Base-by-base conservation (phyloP, 2,329 filamentous ascomycete genomes). In the Cryphonectria nitschkei region DNA sequence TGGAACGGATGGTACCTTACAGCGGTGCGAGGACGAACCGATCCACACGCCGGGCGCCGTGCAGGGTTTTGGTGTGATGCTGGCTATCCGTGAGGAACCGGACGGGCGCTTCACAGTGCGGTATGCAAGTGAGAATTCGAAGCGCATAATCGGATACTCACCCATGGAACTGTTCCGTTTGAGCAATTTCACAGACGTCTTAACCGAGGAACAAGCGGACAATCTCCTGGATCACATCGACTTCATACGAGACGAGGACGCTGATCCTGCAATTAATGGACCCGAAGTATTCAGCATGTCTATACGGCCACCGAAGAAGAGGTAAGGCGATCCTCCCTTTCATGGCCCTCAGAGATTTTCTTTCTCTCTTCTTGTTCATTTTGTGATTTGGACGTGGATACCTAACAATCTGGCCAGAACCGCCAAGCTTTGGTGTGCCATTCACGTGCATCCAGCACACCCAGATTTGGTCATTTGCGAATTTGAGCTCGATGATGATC, bases 11-110 rank as follows among this genome's bases (percentile, higher is more conserved):
- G 91, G 89, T 1, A 88, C 86, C 0, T 82, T 96, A 61, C 92
- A 97, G 77, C 87, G 89, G 67, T 97, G 94, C 77, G 94, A 97
- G 79, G 94, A 97, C 76, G 94, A 97, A 76, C 94, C 94, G 0
- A 97, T 97, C 37, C 93, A 95, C 74, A 91, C 94, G 0, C 94
- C 94, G 0, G 94, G 94, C 46, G 92, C 93, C 1, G 82, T 95
- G 0, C 94, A 97, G 78, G 86, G 88, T 0, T 97, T 97, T 75
- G 94, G 94, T 0, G 84, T 93, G 4, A 82, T 97, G 34, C 76
- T 97, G 43, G 93, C 91, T 0, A 80, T 97, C 29, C 87, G 90
- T 68, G 92, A 95, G 78, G 89, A 93, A 68, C 78, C 82, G 0
- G 90, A 92, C 52, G 91, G 91, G 3, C 88, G 87, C 54, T 86